Conservation (phyloP, 1,139 yeast species). For the Wickerhamomyces sp. region DNA sequence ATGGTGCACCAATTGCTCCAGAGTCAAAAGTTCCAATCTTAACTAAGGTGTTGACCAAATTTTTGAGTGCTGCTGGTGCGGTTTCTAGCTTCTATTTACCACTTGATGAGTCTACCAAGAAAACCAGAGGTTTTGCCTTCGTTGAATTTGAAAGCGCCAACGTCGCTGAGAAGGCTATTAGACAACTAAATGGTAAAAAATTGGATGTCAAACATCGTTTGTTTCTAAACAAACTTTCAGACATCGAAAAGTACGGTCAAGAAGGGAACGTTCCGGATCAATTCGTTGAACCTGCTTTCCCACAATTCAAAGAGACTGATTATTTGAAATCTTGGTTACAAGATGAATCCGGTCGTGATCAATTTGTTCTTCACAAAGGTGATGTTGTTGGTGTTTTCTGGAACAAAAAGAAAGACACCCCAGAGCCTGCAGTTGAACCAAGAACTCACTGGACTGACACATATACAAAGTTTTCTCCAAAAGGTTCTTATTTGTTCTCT, state of each 20-base stretch:
- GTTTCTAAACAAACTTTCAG: conserved; percentile 75
- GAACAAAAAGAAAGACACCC: conserved; percentile 73
- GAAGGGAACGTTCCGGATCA: conserved; percentile 60
- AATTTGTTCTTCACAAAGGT: conserved; percentile 72
- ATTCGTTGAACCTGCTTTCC: conserved; percentile 65
- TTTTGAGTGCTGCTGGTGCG: conserved; percentile 62
- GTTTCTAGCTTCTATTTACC: conserved; percentile 65
- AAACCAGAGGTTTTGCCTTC: conserved; percentile 83
- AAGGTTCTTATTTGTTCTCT: conserved; percentile 84
- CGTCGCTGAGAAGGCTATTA: conserved; percentile 75
- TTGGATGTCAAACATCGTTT: conserved; percentile 91
- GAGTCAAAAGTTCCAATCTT: conserved; percentile 81
- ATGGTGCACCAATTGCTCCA: conserved; percentile 95
- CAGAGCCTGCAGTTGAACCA: conserved; percentile 76
- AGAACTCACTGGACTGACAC: conserved; percentile 82
- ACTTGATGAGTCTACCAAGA: conserved; percentile 65
- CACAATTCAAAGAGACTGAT: conserved; percentile 70
- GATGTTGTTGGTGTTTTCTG: conserved; percentile 84
- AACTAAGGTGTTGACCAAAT: conserved; percentile 78
- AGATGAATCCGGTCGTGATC: conserved; percentile 89
- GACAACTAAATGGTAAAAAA: conserved; percentile 79
- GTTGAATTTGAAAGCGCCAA: conserved; percentile 70
- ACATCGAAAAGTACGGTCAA: conserved; percentile 76
- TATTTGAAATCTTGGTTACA: conserved; percentile 88
- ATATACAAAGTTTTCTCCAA: conserved; percentile 87